Conservation (phyloP, 176 grass and related monocot genomes). For the Rhipidocladum racemiflorum region DNA sequence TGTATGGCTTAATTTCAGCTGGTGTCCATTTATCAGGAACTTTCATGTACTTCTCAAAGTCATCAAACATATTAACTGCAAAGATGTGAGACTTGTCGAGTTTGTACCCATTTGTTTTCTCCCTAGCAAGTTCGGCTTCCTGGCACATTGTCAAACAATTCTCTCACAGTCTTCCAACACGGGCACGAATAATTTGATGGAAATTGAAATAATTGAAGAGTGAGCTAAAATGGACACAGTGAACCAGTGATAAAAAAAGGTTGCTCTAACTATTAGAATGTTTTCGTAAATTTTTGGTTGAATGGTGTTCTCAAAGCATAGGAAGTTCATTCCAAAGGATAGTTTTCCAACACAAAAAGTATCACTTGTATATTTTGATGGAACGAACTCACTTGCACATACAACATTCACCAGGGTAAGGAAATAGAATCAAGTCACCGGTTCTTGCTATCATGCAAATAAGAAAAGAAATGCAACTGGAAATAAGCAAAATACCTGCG, state of each 20-base stretch:
- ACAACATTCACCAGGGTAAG: not conserved
- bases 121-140: conserved; percentile 90
- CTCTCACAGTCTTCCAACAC: not conserved
- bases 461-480: not conserved
- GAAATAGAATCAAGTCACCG: not conserved
- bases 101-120: conserved; percentile 92
- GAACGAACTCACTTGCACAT: not conserved
- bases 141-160: conserved; percentile 22
- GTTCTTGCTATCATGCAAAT: not conserved
- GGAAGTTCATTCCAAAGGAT: not conserved
- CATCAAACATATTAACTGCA: conserved; percentile 85
- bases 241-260: not conserved
- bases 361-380: not conserved
- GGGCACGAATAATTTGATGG: not conserved
- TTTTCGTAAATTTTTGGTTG: not conserved
- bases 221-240: not conserved
- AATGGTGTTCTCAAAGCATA: not conserved
- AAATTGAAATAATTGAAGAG: not conserved
- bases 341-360: not conserved
- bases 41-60: conserved; percentile 94
- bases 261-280: not conserved
- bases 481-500: conserved; percentile 51
- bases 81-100: conserved; percentile 92
- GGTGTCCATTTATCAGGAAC: conserved; percentile 85
- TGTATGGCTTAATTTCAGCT: conserved; percentile 90